phyloP scores from a whole-genome alignment of 2,329 filamentous ascomycete species.

The Alternaria panax region DNA sequence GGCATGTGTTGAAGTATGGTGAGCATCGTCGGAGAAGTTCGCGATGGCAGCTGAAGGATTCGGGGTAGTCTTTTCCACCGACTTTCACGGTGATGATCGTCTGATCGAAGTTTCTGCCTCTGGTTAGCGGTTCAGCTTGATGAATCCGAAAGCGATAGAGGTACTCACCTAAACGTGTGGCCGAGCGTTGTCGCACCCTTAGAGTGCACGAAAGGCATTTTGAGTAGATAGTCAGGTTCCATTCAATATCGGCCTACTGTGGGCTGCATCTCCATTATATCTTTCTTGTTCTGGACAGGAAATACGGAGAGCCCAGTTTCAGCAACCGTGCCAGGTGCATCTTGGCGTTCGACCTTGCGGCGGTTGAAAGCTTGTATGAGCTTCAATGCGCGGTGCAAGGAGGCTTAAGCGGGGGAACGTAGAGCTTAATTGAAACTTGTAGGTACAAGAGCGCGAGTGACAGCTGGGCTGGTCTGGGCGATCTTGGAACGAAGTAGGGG shows the following conservation, averaged over 20 bases:
- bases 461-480: slow-evolving; percentile 12
- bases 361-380: slow-evolving; percentile 21
- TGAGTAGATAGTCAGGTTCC: slow-evolving; percentile 46
- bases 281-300: slow-evolving; percentile 3
- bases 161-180: slow-evolving; percentile 44
- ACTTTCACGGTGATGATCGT: slow-evolving; percentile 48
- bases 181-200: slow-evolving; percentile 44
- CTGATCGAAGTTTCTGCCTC: slow-evolving; percentile 45
- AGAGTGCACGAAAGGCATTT: slow-evolving; percentile 46
- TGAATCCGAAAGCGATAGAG: background rate
- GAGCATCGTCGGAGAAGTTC: slow-evolving; percentile 46
- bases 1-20: slow-evolving; percentile 41
- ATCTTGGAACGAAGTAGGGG: slow-evolving; percentile 18
- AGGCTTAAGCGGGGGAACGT: slow-evolving; percentile 13
- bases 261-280: slow-evolving; percentile 16
- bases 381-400: slow-evolving; percentile 10
- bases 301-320: slow-evolving; percentile 24
- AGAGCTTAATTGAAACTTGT: slow-evolving; percentile 27
- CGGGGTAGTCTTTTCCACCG: slow-evolving; percentile 39
- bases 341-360: slow-evolving; percentile 33
- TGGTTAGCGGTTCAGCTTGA: slow-evolving; percentile 22
- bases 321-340: slow-evolving; percentile 24
- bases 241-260: slow-evolving; percentile 28
- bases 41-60: slow-evolving; percentile 47
- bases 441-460: slow-evolving; percentile 8